Percentiles rank a stretch among this genome's conserved stretches.
phyloP scores from a whole-genome alignment of 306 rosid genomes.

The Erythrophleum fordii region DNA sequence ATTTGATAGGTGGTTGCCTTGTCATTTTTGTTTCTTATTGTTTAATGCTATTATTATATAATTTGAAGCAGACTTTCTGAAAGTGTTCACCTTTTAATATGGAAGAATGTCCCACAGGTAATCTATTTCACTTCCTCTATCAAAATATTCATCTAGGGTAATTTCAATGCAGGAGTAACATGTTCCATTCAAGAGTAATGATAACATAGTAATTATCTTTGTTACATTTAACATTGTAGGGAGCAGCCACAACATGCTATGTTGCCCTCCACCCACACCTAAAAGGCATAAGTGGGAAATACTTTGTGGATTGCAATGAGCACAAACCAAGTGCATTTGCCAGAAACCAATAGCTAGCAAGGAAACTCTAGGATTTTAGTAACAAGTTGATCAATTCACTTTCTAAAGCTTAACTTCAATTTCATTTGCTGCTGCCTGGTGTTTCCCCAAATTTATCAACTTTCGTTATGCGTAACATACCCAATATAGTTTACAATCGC shows the following conservation, averaged over 20 bases:
- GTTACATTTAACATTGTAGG: conserved; percentile 46
- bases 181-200: neutral
- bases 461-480: neutral
- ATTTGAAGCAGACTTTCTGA: conserved; percentile 55
- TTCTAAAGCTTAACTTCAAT: conserved; percentile 40
- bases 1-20: neutral
- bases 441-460: neutral
- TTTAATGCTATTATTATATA: neutral
- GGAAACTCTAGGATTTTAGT: conserved; percentile 86
- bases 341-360: conserved; percentile 49
- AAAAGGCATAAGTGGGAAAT: conserved; percentile 77
- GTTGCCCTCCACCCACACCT: conserved; percentile 80
- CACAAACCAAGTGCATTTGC: conserved; percentile 61
- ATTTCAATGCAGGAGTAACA: too few species aligned
- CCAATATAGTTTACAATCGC: neutral
- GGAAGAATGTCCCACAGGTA: conserved; percentile 95
- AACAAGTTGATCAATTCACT: conserved; percentile 56
- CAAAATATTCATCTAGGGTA: neutral
- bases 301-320: conserved; percentile 80
- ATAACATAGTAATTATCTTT: neutral
- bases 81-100: conserved; percentile 65
- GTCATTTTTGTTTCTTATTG: neutral
- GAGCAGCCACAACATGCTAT: conserved; percentile 88
- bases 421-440: neutral
- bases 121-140: neutral